Evolutionary conservation across 2,329 filamentous ascomycete species (phyloP).

Genomic region (Parascedosporium putredinis): DNA sequence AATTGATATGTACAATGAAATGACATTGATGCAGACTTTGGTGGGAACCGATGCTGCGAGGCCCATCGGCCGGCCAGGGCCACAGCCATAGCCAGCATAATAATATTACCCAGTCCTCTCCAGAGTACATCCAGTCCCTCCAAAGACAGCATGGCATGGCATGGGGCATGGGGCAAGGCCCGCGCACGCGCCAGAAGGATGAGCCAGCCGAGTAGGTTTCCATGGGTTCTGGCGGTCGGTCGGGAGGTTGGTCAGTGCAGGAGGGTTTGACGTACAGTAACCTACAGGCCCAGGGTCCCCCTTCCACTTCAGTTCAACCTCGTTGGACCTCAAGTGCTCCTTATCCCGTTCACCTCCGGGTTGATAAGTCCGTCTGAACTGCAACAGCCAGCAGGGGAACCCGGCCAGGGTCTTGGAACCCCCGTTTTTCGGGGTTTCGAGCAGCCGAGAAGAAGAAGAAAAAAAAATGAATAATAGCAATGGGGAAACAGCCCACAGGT

Average conservation of each 20-base stretch:
- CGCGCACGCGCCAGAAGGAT: conserved; percentile 4
- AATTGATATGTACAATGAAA: conserved; percentile 10
- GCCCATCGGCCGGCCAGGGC: conserved; percentile 1
- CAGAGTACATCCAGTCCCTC: conserved; percentile 6
- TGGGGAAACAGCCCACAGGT: no score
- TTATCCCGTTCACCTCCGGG: background rate
- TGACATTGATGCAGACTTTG: conserved; percentile 16
- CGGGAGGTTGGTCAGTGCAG: conserved; percentile 7
- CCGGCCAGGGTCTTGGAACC: no score
- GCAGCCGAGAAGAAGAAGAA: conserved; percentile 9
- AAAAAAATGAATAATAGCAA: no score
- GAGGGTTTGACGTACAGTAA: conserved; percentile 12
- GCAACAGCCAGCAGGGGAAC: background rate
- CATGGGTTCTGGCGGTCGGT: conserved; percentile 11
- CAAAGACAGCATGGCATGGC: conserved; percentile 10
- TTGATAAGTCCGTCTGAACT: background rate
- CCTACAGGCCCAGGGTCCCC: conserved; percentile 6
- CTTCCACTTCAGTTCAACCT: no score
- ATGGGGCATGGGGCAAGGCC: no score
- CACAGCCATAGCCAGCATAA: no score
- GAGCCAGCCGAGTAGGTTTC: conserved; percentile 9
- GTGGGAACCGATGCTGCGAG: conserved; percentile 1
- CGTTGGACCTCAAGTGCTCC: no score
- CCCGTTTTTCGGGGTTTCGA: no score
- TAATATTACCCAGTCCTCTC: background rate